Evolutionary conservation across 345 rosid genomes (phyloP).

Genomic region (Heritiera littoralis): DNA sequence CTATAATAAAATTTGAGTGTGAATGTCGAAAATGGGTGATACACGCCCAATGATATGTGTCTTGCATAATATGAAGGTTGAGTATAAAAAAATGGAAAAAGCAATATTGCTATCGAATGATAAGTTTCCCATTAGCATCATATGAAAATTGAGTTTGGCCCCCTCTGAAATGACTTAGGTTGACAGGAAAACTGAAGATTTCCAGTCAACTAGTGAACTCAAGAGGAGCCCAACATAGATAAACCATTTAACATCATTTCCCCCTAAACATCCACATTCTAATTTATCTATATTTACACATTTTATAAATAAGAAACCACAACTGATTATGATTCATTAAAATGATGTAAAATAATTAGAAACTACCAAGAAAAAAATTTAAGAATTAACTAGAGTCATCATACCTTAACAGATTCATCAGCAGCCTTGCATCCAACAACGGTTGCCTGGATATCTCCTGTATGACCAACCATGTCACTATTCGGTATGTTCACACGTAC

Average conservation of each 20-base stretch:
- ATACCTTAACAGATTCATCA: constrained; percentile 87
- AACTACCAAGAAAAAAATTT: not conserved
- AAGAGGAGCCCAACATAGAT: not conserved
- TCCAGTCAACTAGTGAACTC: not conserved
- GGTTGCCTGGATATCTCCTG: constrained; percentile 87
- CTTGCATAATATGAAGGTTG: too few relatives aligned
- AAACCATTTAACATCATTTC: not conserved
- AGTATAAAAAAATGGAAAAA: not conserved
- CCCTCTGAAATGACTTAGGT: not conserved
- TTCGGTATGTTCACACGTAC: constrained; percentile 90
- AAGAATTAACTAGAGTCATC: constrained; percentile 1
- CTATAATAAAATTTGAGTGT: not conserved
- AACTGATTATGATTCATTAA: not conserved
- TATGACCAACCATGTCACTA: constrained; percentile 98
- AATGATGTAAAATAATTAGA: too few relatives aligned
- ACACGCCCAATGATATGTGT: not conserved
- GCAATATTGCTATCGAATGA: not conserved
- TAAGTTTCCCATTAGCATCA: not conserved
- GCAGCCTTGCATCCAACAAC: constrained; percentile 89
- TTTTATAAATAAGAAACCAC: not conserved
- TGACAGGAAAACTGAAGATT: not conserved
- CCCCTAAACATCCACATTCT: not conserved
- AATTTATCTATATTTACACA: not conserved
- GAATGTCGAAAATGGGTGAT: not conserved
- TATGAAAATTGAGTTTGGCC: not conserved